These are phyloP conservation scores for Coniochaeta hoffmannii DNA, from an alignment of 2,329 filamentous ascomycete species.

Conservation along the genomic window DNA sequence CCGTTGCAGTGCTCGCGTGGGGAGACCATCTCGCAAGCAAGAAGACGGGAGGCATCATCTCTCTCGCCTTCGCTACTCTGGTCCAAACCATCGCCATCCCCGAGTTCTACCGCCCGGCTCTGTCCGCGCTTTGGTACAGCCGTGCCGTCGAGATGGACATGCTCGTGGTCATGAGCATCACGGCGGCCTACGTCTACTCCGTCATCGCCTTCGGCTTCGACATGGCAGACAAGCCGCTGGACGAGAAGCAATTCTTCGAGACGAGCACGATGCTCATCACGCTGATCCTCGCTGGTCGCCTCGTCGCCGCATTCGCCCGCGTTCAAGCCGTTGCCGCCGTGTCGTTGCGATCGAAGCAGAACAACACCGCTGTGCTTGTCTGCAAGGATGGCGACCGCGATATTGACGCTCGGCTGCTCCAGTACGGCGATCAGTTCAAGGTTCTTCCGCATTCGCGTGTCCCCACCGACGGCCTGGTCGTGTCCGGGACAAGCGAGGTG, in stretches of 20 bases:
- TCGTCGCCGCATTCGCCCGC: constrained; percentile 41
- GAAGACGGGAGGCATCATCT: not conserved
- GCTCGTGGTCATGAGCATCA: constrained; percentile 59
- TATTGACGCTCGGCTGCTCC: constrained; percentile 60
- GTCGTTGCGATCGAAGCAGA: constrained; percentile 46
- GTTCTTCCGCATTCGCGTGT: constrained; percentile 52
- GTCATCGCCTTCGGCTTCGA: constrained; percentile 44
- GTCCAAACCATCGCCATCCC: constrained; percentile 57
- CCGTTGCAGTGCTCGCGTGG: not conserved
- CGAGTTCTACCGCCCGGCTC: constrained; percentile 58
- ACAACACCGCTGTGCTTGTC: constrained; percentile 45
- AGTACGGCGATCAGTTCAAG: constrained; percentile 63
- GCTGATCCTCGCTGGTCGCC: constrained; percentile 51
- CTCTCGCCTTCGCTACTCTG: constrained; percentile 50
- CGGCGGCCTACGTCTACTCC: constrained; percentile 58
- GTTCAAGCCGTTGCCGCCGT: constrained; percentile 49
- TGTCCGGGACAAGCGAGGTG: constrained; percentile 53
- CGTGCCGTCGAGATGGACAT: constrained; percentile 61
- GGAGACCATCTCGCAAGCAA: not conserved
- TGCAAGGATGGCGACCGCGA: constrained; percentile 30
- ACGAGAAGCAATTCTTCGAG: constrained; percentile 50
- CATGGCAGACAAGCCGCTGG: constrained; percentile 30
- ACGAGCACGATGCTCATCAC: constrained; percentile 54
- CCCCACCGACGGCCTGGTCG: constrained; percentile 62
- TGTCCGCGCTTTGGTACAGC: constrained; percentile 53